Evolutionary conservation across 1,139 yeast species (phyloP), one percentile per base, ranked within the genome.

Genomic region (Kodamaea ohmeri): DNA sequence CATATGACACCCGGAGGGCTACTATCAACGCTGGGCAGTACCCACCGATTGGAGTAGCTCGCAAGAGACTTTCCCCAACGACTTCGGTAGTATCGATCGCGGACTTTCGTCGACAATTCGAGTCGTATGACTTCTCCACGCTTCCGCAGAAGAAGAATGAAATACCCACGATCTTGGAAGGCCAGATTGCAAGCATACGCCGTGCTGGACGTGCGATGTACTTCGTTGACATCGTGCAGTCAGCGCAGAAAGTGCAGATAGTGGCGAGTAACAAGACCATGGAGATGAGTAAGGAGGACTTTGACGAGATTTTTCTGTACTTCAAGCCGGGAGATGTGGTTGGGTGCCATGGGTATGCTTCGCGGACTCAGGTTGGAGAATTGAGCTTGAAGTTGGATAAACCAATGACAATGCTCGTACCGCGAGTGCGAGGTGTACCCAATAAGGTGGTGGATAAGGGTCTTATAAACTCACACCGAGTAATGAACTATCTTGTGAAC

Each of bases 281-380:
- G 66, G 62, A 36, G 22, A n/a, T 71, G 9, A 38, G 61, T 0
- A 61, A 58, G 25, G 75, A 68, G 0, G 67, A 65, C 27, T 85
- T 85, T 51, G 56, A 61, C 11, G 52, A 57, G 1, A 42, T 52
- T 1, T 82, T 80, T 52, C 58, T 59, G 3, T 55, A 66, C 27
- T 62, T 88, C 31, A 67, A 81, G 34, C 72, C 75, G 24, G 97
- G 97, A 0, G 98, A 90, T 55, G 74, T 71, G 33, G 63, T 89
- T 2, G 65, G 76, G 5, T 77, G 80, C 24, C 50, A 61, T 4
- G 98, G 98, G 0, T 53, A 53, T 15, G 89, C 96, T 0, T 85
- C 94, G 26, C 58, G 75, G 3, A 86, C 97, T 0, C 78, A 81
- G 39, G 77, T 80, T 1, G 95, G 95, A 0, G 94, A 87, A 51